Evolutionary conservation across 169 alveolate species (phyloP), one percentile per base, ranked within the genome.

Genomic region (Plasmodium gonderi): DNA sequence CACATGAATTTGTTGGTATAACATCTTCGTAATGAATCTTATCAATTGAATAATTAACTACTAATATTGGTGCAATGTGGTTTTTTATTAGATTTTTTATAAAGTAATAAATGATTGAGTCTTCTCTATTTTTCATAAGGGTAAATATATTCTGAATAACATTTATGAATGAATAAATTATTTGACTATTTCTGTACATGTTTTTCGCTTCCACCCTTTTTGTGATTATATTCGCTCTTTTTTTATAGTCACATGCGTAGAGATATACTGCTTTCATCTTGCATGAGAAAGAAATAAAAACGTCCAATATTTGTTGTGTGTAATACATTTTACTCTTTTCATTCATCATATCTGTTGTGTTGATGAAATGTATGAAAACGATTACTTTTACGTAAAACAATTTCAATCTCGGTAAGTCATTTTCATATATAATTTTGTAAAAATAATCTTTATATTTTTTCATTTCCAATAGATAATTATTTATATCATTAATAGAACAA

Each of bases 371-470:
- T 26, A 90, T 78, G 51, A 78, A 90, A 17, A 90, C 75, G 49
- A 90, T 90, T 20, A 90, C 80, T 72, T 90, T 77, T 44, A 90
- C 74, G 44, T 90, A 90, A 77, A 77, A 67, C 42, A 90, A 8
- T 77, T 90, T 90, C n/a, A 90, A 29, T 49, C 54, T 78, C 31
- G 38, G 44, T 79, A 90, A 64, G 38, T 90, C 78, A 7, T 65
- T 68, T 20, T 44, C 65, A 17, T 60, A 31, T 26, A 90, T 26
- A 29, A 90, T 65, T 20, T 31, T 67, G 17, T 17, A 11, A 17
- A 78, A 36, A 20, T 67, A 23, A n/a, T 79, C 78, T 31, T 90
- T 42, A 51, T 90, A 64, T 2, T 31, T 65, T 90, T 90, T 67
- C 76, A 90, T 69, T 65, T 78, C 23, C 8, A 7, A 26, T 42